A percentile compares a stretch with the other conserved stretches of the same genome.
These are phyloP conservation scores for Westerdykella ornata DNA, from an alignment of 2,329 filamentous ascomycete species.

Conservation along the genomic window DNA sequence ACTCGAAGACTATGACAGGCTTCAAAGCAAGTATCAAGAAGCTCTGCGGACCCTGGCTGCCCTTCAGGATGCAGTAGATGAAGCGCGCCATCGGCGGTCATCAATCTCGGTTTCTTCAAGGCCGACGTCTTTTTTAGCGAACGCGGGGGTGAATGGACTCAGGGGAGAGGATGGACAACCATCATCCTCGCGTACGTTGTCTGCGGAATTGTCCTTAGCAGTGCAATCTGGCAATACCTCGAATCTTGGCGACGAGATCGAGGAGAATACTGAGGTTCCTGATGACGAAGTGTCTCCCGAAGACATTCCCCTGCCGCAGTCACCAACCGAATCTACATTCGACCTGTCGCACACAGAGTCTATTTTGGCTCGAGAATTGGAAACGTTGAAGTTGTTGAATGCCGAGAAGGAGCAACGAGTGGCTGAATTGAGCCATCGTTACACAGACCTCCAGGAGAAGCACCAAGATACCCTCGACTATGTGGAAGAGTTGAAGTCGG, in stretches of 20 bases:
- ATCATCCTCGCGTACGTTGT: constrained; percentile 84
- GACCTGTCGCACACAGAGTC: constrained; percentile 7
- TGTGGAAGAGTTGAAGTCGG: constrained; percentile 84
- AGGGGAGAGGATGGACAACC: constrained; percentile 58
- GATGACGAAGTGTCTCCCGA: constrained; percentile 47
- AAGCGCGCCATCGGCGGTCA: constrained; percentile 57
- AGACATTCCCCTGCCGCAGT: constrained; percentile 1
- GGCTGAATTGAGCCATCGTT: constrained; percentile 65
- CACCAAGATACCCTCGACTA: constrained; percentile 77
- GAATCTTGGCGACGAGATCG: constrained; percentile 32
- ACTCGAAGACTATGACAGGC: constrained; percentile 69
- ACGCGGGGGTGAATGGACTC: constrained; percentile 62
- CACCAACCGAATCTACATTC: not conserved
- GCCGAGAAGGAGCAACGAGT: constrained; percentile 72
- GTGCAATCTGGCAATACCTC: constrained; percentile 55
- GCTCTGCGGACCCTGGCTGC: constrained; percentile 74
- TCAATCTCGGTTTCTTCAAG: constrained; percentile 51
- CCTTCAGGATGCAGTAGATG: constrained; percentile 77
- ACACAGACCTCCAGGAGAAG: constrained; percentile 73
- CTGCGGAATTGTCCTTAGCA: constrained; percentile 78
- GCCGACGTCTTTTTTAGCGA: constrained; percentile 78
- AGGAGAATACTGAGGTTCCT: constrained; percentile 57
- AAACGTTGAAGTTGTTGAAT: constrained; percentile 62
- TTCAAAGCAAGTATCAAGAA: constrained; percentile 86
- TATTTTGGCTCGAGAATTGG: constrained; percentile 56